phyloP scores from a whole-genome alignment of 1,284 basidiomycete genomes.

The Sphagnurus paluster region DNA sequence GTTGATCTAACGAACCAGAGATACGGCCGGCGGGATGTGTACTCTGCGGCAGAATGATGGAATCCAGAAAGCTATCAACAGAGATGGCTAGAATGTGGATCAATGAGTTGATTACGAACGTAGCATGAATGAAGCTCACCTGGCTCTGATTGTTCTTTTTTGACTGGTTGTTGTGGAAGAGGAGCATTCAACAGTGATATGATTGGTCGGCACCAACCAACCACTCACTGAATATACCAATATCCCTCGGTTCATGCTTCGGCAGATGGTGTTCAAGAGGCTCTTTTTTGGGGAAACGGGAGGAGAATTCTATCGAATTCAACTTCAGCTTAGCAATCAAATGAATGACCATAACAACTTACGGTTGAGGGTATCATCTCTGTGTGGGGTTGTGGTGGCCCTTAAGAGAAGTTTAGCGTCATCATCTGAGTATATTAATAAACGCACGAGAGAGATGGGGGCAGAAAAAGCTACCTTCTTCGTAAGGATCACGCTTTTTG shows the following conservation, averaged over 20 bases:
- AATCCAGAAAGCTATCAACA: background rate
- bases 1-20: no score
- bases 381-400: background rate
- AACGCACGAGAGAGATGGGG: background rate
- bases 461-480: conserved; percentile 11
- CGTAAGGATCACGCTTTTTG: conserved; percentile 19
- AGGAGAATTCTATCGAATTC: no score
- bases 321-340: no score
- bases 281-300: no score
- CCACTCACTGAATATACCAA: no score
- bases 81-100: background rate
- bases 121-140: background rate
- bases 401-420: conserved; percentile 7
- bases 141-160: background rate
- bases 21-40: background rate
- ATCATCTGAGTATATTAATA: conserved; percentile 1
- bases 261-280: no score
- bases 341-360: background rate
- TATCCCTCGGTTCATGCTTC: no score
- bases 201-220: no score
- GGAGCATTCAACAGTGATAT: background rate
- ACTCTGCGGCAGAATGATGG: background rate
- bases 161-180: background rate
- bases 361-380: background rate
- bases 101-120: background rate